Evolutionary conservation across 1,139 yeast genomes (phyloP).

Genomic region (Pichia sp.): DNA sequence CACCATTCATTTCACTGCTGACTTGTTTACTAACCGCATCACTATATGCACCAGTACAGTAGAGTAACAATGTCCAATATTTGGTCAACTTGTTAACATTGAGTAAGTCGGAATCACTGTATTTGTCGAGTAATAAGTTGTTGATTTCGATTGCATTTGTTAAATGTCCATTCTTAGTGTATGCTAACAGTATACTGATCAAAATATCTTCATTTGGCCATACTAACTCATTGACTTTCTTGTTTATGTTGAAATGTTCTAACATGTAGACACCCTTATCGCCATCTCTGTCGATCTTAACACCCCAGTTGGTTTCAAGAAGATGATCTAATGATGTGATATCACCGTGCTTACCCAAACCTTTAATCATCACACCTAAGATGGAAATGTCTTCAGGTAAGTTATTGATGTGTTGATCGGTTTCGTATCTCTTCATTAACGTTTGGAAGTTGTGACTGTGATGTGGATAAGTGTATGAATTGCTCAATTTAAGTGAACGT

Average conservation of each 20-base stretch:
- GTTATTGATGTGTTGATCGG: slow-evolving; percentile 6
- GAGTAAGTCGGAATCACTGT: slow-evolving; percentile 21
- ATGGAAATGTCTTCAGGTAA: slow-evolving; percentile 12
- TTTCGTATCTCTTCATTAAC: slow-evolving; percentile 12
- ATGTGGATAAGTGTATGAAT: slow-evolving; percentile 20
- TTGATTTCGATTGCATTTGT: slow-evolving; percentile 26
- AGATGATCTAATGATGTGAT: slow-evolving; percentile 23
- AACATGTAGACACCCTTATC: slow-evolving; percentile 5
- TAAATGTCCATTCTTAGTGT: slow-evolving; percentile 27
- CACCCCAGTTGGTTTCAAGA: slow-evolving; percentile 29
- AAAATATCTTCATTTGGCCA: slow-evolving; percentile 26
- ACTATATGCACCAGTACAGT: slow-evolving; percentile 24
- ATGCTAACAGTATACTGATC: slow-evolving; percentile 27
- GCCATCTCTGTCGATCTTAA: slow-evolving; percentile 15
- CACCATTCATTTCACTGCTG: slow-evolving; percentile 15
- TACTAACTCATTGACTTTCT: slow-evolving; percentile 6
- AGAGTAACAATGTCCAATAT: slow-evolving; percentile 27
- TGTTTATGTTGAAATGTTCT: slow-evolving; percentile 11
- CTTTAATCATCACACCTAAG: slow-evolving; percentile 9
- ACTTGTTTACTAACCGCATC: slow-evolving; percentile 24
- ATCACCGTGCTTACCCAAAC: slow-evolving; percentile 20
- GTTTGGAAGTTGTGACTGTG: slow-evolving; percentile 14
- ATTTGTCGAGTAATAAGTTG: slow-evolving; percentile 25
- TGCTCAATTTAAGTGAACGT: slow-evolving; percentile 13
- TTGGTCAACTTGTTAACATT: slow-evolving; percentile 19